phyloP scores from a whole-genome alignment of 352 stramenopile genomes.

The Globisporangium nunn region DNA sequence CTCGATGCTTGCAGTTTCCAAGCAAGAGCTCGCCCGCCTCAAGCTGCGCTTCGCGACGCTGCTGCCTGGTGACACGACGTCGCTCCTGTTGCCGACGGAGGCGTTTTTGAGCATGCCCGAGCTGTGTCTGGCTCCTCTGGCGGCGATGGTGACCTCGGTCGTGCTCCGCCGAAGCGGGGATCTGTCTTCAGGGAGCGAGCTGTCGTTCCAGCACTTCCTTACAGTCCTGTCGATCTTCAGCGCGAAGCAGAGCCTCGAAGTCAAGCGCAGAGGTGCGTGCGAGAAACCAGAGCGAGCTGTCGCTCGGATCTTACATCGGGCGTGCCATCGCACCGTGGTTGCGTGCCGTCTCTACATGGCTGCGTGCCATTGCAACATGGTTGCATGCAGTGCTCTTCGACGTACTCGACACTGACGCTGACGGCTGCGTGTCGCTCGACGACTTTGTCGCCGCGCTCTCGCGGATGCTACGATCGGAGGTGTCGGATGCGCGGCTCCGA shows the following conservation, averaged over 20 bases:
- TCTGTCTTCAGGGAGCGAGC: neutral
- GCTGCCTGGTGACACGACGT: constrained; percentile 12
- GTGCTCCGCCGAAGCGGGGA: neutral
- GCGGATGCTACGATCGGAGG: constrained; percentile 5
- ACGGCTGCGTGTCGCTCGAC: constrained; percentile 20
- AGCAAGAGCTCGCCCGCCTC: constrained; percentile 30
- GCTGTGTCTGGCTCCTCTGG: constrained; percentile 20
- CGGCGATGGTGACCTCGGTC: constrained; percentile 9
- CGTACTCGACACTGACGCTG: constrained; percentile 27
- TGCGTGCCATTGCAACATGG: no score
- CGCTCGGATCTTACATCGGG: no score
- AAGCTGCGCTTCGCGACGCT: constrained; percentile 35
- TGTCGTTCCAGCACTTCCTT: constrained; percentile 22
- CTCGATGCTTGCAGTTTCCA: constrained; percentile 19
- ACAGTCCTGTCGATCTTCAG: constrained; percentile 29
- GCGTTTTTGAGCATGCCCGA: constrained; percentile 31
- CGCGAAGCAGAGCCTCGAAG: constrained; percentile 22
- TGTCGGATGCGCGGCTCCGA: constrained; percentile 2
- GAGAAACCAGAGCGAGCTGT: no score
- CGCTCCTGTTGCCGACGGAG: constrained; percentile 5
- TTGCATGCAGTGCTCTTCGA: constrained; percentile 28
- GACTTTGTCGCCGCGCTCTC: constrained; percentile 24
- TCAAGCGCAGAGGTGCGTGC: constrained; percentile 26
- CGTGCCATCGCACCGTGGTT: no score
- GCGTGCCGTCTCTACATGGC: no score